Conservation (phyloP, 129 eudicot species). For the Calendula officinalis region DNA sequence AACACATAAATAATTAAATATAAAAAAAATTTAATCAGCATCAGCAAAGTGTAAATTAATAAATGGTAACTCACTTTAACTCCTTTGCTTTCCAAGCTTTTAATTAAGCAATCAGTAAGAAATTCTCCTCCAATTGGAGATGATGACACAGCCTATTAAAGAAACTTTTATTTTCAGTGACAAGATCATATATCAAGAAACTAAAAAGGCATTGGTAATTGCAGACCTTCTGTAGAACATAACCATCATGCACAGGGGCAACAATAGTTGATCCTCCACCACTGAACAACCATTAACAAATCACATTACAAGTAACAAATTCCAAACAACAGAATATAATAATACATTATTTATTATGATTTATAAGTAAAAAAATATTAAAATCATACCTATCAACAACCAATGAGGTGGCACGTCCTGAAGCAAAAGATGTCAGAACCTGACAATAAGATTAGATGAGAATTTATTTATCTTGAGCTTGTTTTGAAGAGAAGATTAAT, state of each 20-base stretch:
- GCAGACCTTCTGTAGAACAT: slow-evolving; percentile 95
- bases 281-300: slow-evolving; percentile 40
- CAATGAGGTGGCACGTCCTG: slow-evolving; percentile 95
- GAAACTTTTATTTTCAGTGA: not conserved
- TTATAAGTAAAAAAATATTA: not conserved
- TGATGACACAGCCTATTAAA: slow-evolving; percentile 65
- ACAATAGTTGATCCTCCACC: slow-evolving; percentile 99
- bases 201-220: slow-evolving; percentile 5
- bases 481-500: slow-evolving; percentile 5
- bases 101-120: slow-evolving; percentile 86
- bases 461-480: not conserved
- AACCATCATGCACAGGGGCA: slow-evolving; percentile 99
- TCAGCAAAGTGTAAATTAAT: slow-evolving; percentile 10
- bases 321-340: not conserved
- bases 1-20: slow-evolving; percentile 6
- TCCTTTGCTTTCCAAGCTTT: slow-evolving; percentile 95
- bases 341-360: not conserved
- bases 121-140: slow-evolving; percentile 97
- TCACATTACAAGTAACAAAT: not conserved
- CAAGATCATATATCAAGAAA: slow-evolving; percentile 7
- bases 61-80: slow-evolving; percentile 54
- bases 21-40: not conserved
- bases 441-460: slow-evolving; percentile 26
- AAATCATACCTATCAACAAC: slow-evolving; percentile 84
- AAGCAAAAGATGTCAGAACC: slow-evolving; percentile 99